A percentile compares a stretch with the other conserved stretches of the same genome.
These are phyloP conservation scores for Aspergillus bertholletiae DNA, from an alignment of 495 filamentous ascomycete genomes.

Conservation along the genomic window DNA sequence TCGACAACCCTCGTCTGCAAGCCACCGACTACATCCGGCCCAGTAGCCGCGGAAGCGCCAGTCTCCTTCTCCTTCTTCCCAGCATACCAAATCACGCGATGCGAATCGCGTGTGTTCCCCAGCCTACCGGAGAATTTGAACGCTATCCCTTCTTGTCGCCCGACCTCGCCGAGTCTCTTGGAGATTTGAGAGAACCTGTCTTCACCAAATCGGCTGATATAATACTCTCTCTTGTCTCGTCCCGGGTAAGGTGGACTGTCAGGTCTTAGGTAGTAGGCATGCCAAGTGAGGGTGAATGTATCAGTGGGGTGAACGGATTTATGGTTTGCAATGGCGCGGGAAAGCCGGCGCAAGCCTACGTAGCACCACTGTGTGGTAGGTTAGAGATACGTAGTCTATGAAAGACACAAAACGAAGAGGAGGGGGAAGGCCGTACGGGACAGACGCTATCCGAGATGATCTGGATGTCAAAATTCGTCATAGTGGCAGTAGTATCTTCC, in stretches of 20 bases:
- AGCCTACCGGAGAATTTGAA: constrained; percentile 71
- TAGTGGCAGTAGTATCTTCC: constrained; percentile 29
- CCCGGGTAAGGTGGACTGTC: constrained; percentile 50
- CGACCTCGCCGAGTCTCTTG: constrained; percentile 53
- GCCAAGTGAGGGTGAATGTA: constrained; percentile 69
- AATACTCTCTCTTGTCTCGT: constrained; percentile 54
- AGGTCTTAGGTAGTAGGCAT: constrained; percentile 78
- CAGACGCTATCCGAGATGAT: constrained; percentile 76
- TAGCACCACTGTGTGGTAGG: constrained; percentile 60
- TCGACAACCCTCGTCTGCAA: constrained; percentile 63
- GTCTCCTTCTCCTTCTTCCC: constrained; percentile 51
- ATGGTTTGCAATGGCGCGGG: constrained; percentile 65
- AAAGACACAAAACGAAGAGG: neutral
- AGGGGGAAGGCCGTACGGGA: constrained; percentile 45
- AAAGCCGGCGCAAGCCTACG: constrained; percentile 73
- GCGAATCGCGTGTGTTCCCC: constrained; percentile 75
- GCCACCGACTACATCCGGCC: constrained; percentile 19
- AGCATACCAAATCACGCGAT: constrained; percentile 69
- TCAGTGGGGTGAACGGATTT: constrained; percentile 56
- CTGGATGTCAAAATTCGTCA: constrained; percentile 76
- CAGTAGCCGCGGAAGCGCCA: constrained; percentile 14
- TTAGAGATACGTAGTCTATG: constrained; percentile 7
- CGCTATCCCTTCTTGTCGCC: constrained; percentile 61
- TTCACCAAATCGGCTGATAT: constrained; percentile 54
- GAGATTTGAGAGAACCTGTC: constrained; percentile 54